Percentiles rank a stretch among this genome's conserved stretches.
These are phyloP conservation scores for Xylariaceae sp. DNA, from an alignment of 2,329 filamentous ascomycete genomes.

Conservation along the genomic window DNA sequence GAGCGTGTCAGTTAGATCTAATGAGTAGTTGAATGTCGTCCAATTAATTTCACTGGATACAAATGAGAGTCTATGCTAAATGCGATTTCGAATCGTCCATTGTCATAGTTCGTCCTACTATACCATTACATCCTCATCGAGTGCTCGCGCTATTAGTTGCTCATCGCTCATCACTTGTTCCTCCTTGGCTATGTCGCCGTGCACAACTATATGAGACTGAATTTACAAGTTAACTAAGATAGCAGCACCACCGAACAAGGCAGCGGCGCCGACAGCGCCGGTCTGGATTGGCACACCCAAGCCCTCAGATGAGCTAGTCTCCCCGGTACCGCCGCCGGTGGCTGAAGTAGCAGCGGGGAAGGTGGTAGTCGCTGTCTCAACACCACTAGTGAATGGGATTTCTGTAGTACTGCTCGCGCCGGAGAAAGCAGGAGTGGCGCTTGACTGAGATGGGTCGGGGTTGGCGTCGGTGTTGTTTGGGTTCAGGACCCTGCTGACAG, in stretches of 20 bases:
- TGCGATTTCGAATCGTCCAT: too few species aligned
- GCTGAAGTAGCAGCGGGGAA: slow-evolving; percentile 33
- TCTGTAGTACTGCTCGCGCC: slow-evolving; percentile 48
- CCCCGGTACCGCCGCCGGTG: slow-evolving; percentile 32
- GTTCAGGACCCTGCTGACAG: slow-evolving; percentile 51
- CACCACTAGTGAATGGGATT: slow-evolving; percentile 55
- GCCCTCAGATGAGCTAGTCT: slow-evolving; percentile 23
- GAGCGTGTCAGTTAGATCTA: too few species aligned
- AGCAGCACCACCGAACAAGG: slow-evolving; percentile 27
- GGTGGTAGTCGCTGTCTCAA: slow-evolving; percentile 43
- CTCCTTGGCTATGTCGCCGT: too few species aligned
- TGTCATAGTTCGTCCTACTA: too few species aligned
- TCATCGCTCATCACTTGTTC: too few species aligned
- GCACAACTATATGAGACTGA: not conserved
- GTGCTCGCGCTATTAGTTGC: too few species aligned
- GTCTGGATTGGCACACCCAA: slow-evolving; percentile 32
- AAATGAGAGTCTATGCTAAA: too few species aligned
- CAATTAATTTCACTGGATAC: too few species aligned
- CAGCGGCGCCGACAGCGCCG: slow-evolving; percentile 37
- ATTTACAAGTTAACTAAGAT: slow-evolving; percentile 22
- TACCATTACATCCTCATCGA: too few species aligned
- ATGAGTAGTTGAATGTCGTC: not conserved
- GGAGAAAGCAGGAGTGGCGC: slow-evolving; percentile 52
- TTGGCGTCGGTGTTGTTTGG: slow-evolving; percentile 45
- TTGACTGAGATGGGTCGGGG: slow-evolving; percentile 41